Conservation (phyloP, 257 asterid species). For the Petunia axillaris region DNA sequence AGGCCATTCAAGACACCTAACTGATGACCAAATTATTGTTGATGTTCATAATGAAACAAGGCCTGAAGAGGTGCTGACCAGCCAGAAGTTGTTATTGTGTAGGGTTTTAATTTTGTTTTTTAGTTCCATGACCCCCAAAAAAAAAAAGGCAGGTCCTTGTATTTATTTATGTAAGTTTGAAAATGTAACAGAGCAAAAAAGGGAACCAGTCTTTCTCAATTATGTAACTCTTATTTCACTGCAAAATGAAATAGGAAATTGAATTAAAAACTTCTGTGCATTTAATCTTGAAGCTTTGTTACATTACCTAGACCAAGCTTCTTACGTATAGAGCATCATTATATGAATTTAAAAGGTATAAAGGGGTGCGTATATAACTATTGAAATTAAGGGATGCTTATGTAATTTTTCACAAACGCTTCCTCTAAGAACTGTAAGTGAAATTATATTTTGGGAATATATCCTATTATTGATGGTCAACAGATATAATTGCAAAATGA, state of each 20-base stretch:
- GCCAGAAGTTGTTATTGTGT: slow-evolving; percentile 14
- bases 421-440: background rate
- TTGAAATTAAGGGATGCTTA: too few species aligned
- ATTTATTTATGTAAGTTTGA: slow-evolving; percentile 24
- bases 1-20: slow-evolving; percentile 31
- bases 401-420: background rate
- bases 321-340: too few species aligned
- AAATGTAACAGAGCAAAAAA: background rate
- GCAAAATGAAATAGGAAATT: slow-evolving; percentile 17
- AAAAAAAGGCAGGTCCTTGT: slow-evolving; percentile 17
- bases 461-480: background rate
- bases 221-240: slow-evolving; percentile 12
- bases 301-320: background rate
- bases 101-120: slow-evolving; percentile 6
- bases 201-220: slow-evolving; percentile 17
- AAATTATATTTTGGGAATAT: too few species aligned
- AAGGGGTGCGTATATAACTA: too few species aligned
- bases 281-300: slow-evolving; percentile 9
- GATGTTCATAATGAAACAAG: slow-evolving; percentile 26
- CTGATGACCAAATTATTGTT: slow-evolving; percentile 26
- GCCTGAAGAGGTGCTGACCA: slow-evolving; percentile 24
- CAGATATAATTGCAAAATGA: background rate
- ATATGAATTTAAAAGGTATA: too few species aligned
- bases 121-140: background rate
- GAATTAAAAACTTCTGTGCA: background rate